Conservation (phyloP, 257 asterid species). For the Solanum chmielewskii region DNA sequence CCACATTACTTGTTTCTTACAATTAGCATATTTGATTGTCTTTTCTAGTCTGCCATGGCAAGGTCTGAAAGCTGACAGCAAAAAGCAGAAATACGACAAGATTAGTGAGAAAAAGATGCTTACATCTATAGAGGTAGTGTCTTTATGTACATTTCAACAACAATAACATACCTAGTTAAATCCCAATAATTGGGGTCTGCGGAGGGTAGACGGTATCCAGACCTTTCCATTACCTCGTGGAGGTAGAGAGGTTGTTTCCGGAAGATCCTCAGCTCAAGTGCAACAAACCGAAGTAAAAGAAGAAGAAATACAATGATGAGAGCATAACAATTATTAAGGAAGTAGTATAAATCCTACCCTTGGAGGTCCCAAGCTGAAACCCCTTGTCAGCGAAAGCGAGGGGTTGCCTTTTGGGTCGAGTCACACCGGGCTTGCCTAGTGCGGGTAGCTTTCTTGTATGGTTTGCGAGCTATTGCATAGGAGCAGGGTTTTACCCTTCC, state of each 20-base stretch:
- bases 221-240: background rate
- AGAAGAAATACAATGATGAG: background rate
- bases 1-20: background rate
- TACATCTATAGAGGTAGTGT: slow-evolving; percentile 75
- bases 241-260: background rate
- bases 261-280: background rate
- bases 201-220: background rate
- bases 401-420: background rate
- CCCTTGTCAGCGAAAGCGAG: background rate
- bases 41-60: slow-evolving; percentile 85
- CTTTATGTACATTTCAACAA: background rate
- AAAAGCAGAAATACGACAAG: slow-evolving; percentile 85
- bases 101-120: slow-evolving; percentile 96
- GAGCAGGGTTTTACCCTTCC: background rate
- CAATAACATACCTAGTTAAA: background rate
- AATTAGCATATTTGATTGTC: background rate
- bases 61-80: slow-evolving; percentile 86
- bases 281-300: background rate
- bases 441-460: background rate
- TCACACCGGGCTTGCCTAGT: background rate
- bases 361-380: background rate
- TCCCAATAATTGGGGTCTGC: background rate
- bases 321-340: background rate
- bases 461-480: background rate
- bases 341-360: background rate